Base-by-base conservation (phyloP, 1,284 basidiomycete genomes). In the Puccinia hordei region DNA sequence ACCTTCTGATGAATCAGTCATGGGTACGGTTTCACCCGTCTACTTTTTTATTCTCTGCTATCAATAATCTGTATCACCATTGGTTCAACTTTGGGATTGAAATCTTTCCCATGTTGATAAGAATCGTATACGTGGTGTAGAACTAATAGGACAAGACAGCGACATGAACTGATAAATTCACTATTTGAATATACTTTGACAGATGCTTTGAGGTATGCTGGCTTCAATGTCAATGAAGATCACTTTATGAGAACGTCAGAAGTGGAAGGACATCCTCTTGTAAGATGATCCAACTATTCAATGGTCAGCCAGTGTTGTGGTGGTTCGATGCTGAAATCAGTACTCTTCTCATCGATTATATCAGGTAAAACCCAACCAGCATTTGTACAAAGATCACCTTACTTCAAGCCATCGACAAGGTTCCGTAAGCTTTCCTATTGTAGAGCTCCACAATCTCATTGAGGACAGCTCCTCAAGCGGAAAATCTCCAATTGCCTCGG, bases 191-290 rank as follows among this genome's bases (percentile, higher is more conserved):
- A 1, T 30, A 1, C n/a, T 59, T 17, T 59, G 2, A 33, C 57
- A 59, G 57, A 59, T 59, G 57, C 57, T 33, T 59, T 33, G 57
- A 9, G 57, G 57, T 59, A 59, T 59, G 27, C 57, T 59, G 57
- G 57, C 24, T 59, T 59, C 57, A 59, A 27, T 30, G 10, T 59
- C 27, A 33, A n/a, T 59, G 30, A 59, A 6, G 13, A 33, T 2
- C 24, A 59, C 13, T 59, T 59, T 15, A 59, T 30, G 30, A 59
- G 30, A 9, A 17, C 53, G 9, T 24, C 12, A 55, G n/a, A 55
- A 55, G 53, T 27, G 53, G n/a, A 59, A 33, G 13, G 2, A 59
- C 27, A n/a, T 30, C 2, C 57, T 33, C 27, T 59, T 24, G 2
- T 33, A 30, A 33, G 15, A n/a, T 33, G 57, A 15, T 33, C 30